These are phyloP conservation scores for Malassezia japonica DNA, from an alignment of 1,284 basidiomycete species.

Conservation along the genomic window DNA sequence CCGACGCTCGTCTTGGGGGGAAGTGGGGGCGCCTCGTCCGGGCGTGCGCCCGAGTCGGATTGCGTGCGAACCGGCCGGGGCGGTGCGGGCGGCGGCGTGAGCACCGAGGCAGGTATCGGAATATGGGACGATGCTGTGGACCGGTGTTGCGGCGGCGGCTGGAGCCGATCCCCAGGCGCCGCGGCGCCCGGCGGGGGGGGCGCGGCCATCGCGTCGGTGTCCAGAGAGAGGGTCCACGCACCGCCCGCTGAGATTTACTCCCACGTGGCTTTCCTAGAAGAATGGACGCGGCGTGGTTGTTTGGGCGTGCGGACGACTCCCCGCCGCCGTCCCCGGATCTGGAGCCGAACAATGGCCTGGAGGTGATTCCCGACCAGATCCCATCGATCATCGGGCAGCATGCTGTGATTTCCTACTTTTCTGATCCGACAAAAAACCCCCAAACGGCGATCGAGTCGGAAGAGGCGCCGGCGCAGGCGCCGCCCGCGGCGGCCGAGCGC, in stretches of 20 bases:
- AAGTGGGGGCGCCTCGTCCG: not conserved
- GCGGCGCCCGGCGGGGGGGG: not conserved
- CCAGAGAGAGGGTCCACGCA: not conserved
- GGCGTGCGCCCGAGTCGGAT: not conserved
- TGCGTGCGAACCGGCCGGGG: not conserved
- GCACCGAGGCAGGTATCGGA: not conserved
- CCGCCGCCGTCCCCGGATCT: slow-evolving; percentile 6
- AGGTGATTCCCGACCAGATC: slow-evolving; percentile 5
- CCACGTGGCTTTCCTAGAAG: not conserved
- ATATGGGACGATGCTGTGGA: not conserved
- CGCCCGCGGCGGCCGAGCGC: not conserved
- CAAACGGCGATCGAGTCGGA: not conserved
- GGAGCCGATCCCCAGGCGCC: not conserved
- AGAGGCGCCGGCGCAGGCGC: not conserved
- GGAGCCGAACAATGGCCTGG: not conserved
- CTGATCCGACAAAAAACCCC: not conserved
- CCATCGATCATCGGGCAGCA: slow-evolving; percentile 6
- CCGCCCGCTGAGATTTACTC: not conserved
- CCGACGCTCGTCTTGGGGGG: not conserved
- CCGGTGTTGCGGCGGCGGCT: not conserved
- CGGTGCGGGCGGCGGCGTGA: not conserved
- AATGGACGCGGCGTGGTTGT: slow-evolving; percentile 9
- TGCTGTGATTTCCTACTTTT: slow-evolving; percentile 7
- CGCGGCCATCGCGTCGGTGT: slow-evolving; percentile 1
- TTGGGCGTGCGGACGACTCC: slow-evolving; percentile 6